Evolutionary conservation across 2,329 filamentous ascomycete species (phyloP).

Genomic region (Juglanconis juglandina): DNA sequence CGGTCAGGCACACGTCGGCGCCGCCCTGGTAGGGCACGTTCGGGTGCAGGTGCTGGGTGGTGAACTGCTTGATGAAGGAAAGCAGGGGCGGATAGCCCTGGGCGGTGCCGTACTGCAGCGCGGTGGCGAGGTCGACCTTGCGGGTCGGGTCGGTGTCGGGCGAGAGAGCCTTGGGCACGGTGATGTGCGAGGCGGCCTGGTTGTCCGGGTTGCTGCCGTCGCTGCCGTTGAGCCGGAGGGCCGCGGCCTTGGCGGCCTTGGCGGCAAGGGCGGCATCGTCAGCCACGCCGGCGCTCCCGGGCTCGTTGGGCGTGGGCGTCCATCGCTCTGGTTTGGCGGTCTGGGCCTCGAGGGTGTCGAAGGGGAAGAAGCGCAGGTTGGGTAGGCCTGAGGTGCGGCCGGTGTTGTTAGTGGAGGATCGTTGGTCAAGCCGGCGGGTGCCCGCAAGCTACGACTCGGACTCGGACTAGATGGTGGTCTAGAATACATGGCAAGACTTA

Average conservation of each 20-base stretch:
- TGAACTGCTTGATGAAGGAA: constrained; percentile 75
- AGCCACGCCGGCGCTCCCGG: constrained; percentile 56
- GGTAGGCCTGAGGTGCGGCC: constrained; percentile 61
- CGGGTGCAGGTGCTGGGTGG: constrained; percentile 72
- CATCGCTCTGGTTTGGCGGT: constrained; percentile 73
- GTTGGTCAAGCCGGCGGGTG: neutral
- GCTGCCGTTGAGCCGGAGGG: constrained; percentile 21
- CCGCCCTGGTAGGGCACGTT: constrained; percentile 74
- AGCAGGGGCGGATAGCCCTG: constrained; percentile 77
- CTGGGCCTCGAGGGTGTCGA: constrained; percentile 82
- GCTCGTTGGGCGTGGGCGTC: constrained; percentile 64
- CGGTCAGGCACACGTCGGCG: constrained; percentile 74
- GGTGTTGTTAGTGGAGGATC: constrained; percentile 1
- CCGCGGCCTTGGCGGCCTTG: constrained; percentile 12
- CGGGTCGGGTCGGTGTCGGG: constrained; percentile 53
- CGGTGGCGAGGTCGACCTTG: constrained; percentile 77
- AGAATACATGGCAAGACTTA: constrained; percentile 33
- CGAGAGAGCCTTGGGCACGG: constrained; percentile 66
- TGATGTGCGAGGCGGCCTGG: constrained; percentile 49
- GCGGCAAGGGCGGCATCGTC: constrained; percentile 18
- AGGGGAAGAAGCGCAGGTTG: constrained; percentile 79
- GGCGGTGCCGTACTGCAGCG: constrained; percentile 83
- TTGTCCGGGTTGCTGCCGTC: constrained; percentile 25
- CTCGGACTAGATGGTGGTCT: neutral
- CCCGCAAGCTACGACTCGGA: neutral